Evolutionary conservation across 306 rosid species (phyloP), one percentile per base, ranked within the genome.

Genomic region (Cicer pinnatifidum): DNA sequence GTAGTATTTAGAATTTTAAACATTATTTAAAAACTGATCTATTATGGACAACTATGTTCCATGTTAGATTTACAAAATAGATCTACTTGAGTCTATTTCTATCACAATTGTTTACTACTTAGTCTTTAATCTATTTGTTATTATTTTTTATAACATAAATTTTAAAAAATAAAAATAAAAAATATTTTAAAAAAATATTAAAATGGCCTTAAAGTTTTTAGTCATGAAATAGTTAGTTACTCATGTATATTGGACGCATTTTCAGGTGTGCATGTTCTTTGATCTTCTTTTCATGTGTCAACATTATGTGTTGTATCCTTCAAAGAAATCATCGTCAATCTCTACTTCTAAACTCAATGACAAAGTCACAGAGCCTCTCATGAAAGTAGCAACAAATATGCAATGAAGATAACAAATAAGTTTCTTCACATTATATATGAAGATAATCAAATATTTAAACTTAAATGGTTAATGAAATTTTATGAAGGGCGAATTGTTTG

Each of bases 271-370:
- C 7, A 33, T 82, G 50, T 72, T 72, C 79, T 83, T 83, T 57
- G 86, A 83, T 67, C 17, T 78, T 39, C 41, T 83, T 38, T 83
- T 83, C 67, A 46, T 78, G 62, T 75, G 67, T 70, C 83, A 83
- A 70, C 86, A 71, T 41, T 83, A 38, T 66, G 57, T 79, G 51
- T 11, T 83, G 35, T 79, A 83, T 67, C 82, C 82, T 48, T 62
- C 80, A n/a, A 81, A 44, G 68, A 79, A 56, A 7, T 11, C 45
- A 5, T 23, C 63, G 15, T 1, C 44, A 11, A 8, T 7, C 7
- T n/a, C 72, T 67, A 38, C 50, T 53, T 71, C 76, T 43, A 65
- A 72, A 60, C 54, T 8, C 10, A 53, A 62, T 57, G 48, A 16
- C 48, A 62, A 54, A 1, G n/a, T 11, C 13, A 54, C 46, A 64